Evolutionary conservation across 2,329 filamentous ascomycete species (phyloP).

Genomic region (Anthostomella pinea): DNA sequence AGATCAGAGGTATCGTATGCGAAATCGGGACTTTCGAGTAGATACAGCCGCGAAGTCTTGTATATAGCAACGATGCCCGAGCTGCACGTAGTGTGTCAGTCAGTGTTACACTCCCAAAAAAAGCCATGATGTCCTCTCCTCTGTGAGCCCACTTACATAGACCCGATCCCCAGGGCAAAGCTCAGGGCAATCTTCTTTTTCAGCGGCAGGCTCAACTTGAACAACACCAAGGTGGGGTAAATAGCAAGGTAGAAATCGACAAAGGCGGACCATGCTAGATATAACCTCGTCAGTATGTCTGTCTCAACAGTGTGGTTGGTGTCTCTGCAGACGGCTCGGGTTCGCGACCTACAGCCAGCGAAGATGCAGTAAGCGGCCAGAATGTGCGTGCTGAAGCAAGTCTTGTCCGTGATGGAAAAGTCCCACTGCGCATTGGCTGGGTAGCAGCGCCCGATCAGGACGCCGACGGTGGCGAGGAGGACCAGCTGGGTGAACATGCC

Average conservation of each 20-base stretch:
- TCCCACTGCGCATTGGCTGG: slow-evolving; percentile 25
- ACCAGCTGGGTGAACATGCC: slow-evolving; percentile 12
- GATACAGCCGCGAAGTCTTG: slow-evolving; percentile 14
- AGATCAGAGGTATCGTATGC: slow-evolving; percentile 15
- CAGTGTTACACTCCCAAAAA: too few relatives aligned
- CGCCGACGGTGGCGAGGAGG: slow-evolving; percentile 18
- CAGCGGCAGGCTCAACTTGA: background rate
- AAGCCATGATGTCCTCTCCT: too few relatives aligned
- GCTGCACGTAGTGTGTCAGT: too few relatives aligned
- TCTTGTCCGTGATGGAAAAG: slow-evolving; percentile 13
- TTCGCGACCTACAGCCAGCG: slow-evolving; percentile 7
- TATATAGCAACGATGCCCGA: slow-evolving; percentile 16
- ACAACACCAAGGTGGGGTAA: background rate
- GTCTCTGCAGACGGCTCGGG: background rate
- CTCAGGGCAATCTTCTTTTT: background rate
- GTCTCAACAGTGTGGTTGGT: too few relatives aligned
- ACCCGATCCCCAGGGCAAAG: background rate
- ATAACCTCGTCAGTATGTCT: too few relatives aligned
- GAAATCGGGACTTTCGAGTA: slow-evolving; percentile 12
- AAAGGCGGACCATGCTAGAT: too few relatives aligned
- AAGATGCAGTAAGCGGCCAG: slow-evolving; percentile 17
- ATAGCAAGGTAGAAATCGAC: too few relatives aligned
- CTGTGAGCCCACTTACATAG: too few relatives aligned
- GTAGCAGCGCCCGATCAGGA: slow-evolving; percentile 24
- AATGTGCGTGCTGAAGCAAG: slow-evolving; percentile 17